A percentile compares a stretch with the other conserved stretches of the same genome.
Evolutionary conservation across 805 yeast genomes (phyloP).

Genomic region (Brettanomyces custersianus): DNA sequence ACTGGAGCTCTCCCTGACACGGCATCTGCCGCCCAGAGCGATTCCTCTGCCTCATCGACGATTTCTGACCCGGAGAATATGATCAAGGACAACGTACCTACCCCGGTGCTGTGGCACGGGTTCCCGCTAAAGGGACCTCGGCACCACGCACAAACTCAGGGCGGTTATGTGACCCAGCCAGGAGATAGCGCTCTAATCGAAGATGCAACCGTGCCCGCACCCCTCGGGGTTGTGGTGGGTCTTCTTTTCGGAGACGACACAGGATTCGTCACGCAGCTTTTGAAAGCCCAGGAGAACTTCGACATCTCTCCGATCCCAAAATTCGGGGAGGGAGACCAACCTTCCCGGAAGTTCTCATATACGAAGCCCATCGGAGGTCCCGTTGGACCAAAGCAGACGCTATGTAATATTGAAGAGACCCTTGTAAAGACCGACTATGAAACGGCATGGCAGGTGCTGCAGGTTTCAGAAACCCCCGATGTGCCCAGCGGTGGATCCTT

Average conservation of each 20-base stretch:
- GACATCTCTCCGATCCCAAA: constrained; percentile 43
- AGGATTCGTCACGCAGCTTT: constrained; percentile 31
- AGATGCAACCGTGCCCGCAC: constrained; percentile 42
- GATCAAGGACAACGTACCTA: constrained; percentile 18
- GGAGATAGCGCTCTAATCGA: constrained; percentile 42
- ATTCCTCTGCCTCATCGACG: constrained; percentile 20
- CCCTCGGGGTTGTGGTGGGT: constrained; percentile 51
- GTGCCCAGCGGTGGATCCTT: constrained; percentile 75
- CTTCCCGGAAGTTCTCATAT: constrained; percentile 48
- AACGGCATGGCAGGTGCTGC: constrained; percentile 39
- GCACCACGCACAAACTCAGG: constrained; percentile 27
- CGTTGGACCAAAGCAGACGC: constrained; percentile 72
- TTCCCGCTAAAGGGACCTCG: constrained; percentile 31
- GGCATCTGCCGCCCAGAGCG: constrained; percentile 13
- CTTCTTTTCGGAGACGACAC: constrained; percentile 58
- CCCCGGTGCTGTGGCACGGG: too few species aligned
- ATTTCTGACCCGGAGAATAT: constrained; percentile 24
- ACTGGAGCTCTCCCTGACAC: neutral
- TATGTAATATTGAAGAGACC: constrained; percentile 53
- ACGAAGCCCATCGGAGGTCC: constrained; percentile 57
- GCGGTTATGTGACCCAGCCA: constrained; percentile 32
- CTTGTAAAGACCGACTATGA: constrained; percentile 44
- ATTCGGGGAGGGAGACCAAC: constrained; percentile 21
- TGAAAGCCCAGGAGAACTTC: constrained; percentile 55
- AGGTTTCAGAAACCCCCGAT: constrained; percentile 63